Percentiles rank a stretch among this genome's conserved stretches.
Conservation (phyloP, 2,329 filamentous ascomycete genomes). For the Calonectria naviculata region DNA sequence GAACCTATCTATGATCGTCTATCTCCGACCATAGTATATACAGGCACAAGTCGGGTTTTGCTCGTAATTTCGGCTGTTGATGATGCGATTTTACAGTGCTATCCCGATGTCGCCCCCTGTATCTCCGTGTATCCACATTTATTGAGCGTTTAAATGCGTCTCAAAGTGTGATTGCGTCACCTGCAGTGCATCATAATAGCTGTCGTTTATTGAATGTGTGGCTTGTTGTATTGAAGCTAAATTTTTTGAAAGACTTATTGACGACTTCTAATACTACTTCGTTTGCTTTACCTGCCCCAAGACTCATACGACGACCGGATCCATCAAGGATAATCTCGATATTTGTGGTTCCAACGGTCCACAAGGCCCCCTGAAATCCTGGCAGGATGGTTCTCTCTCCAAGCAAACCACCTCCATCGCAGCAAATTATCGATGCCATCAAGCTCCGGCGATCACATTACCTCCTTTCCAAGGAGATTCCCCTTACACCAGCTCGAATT, state of each 20-base stretch:
- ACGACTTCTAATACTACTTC: background rate
- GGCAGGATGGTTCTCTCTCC: background rate
- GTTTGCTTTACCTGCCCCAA: background rate
- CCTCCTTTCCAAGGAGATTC: background rate
- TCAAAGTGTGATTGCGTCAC: background rate
- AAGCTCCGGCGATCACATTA: conserved; percentile 4
- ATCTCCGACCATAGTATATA: background rate
- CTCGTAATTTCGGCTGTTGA: background rate
- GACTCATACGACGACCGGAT: background rate
- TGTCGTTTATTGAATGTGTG: background rate
- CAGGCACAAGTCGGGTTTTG: too few species aligned
- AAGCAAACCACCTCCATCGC: background rate
- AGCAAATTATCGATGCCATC: background rate
- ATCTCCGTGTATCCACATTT: conserved; percentile 7
- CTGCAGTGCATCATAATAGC: background rate
- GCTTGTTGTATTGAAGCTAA: background rate
- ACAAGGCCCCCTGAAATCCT: too few species aligned
- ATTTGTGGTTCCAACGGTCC: background rate
- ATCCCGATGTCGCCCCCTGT: background rate
- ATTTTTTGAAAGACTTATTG: background rate
- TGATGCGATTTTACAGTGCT: background rate
- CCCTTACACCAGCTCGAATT: background rate
- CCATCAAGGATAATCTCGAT: background rate
- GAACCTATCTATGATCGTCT: background rate
- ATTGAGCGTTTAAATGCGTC: background rate